phyloP scores from a whole-genome alignment of 371 early-diverging fungal species.

The Mortierella sp. region DNA sequence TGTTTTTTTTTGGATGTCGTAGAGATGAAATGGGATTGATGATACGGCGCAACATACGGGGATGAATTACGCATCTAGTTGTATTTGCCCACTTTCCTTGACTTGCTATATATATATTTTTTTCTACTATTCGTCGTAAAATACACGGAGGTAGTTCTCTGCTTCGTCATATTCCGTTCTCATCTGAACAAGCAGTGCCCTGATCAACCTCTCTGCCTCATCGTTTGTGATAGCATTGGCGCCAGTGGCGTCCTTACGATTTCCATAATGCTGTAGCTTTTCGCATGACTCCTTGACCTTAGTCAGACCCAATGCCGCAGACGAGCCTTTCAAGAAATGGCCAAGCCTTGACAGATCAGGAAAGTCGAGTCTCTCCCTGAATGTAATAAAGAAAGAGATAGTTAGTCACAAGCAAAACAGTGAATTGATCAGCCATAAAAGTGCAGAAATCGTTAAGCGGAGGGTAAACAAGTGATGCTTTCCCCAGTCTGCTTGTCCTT shows the following conservation, averaged over 20 bases:
- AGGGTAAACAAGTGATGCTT: no score
- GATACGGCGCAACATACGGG: no score
- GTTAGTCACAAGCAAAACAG: background rate
- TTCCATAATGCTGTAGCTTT: slow-evolving; percentile 88
- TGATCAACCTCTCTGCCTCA: slow-evolving; percentile 74
- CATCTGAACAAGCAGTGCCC: slow-evolving; percentile 69
- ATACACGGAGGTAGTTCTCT: slow-evolving; percentile 77
- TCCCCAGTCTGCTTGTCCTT: no score
- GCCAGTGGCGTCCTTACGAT: slow-evolving; percentile 78
- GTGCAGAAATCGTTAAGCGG: background rate
- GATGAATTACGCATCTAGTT: no score
- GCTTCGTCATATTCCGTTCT: slow-evolving; percentile 84
- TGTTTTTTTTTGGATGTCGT: no score
- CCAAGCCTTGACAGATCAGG: slow-evolving; percentile 81
- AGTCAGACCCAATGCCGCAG: slow-evolving; percentile 88
- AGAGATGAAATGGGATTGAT: no score
- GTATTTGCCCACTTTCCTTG: no score
- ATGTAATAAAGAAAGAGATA: background rate
- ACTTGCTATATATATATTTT: background rate
- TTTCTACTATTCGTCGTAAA: slow-evolving; percentile 67
- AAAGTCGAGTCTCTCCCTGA: slow-evolving; percentile 77
- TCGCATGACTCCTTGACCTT: slow-evolving; percentile 88
- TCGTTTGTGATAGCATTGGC: slow-evolving; percentile 62
- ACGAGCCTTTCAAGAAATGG: slow-evolving; percentile 93
- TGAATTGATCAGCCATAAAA: background rate